Percentiles rank a stretch among this genome's conserved stretches.
Conservation (phyloP, 192 early-diverging fungal species). For the Coemansia sp. region DNA sequence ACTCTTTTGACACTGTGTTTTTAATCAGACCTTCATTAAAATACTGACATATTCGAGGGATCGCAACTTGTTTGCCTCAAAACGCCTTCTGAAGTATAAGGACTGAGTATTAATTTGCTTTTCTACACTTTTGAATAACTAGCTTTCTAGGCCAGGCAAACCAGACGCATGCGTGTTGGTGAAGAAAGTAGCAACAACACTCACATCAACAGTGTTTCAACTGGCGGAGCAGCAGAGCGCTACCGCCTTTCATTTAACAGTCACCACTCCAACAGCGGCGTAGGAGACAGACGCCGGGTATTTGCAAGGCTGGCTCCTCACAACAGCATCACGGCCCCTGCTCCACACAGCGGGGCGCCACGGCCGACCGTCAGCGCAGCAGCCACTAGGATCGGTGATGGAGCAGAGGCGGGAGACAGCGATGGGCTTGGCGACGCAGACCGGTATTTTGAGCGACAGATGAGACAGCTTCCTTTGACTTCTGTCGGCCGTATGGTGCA, state of each 20-base stretch:
- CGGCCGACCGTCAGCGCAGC: slow-evolving; percentile 1
- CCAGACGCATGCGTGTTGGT: slow-evolving; percentile 19
- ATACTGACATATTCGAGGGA: too few relatives aligned
- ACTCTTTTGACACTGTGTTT: too few relatives aligned
- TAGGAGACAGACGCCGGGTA: slow-evolving; percentile 30
- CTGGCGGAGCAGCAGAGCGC: slow-evolving; percentile 6
- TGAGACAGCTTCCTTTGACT: slow-evolving; percentile 29
- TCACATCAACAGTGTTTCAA: slow-evolving; percentile 6
- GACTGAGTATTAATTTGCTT: too few relatives aligned
- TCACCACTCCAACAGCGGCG: background rate
- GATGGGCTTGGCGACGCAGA: slow-evolving; percentile 7
- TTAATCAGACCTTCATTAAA: too few relatives aligned
- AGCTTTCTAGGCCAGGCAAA: too few relatives aligned
- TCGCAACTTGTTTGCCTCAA: too few relatives aligned
- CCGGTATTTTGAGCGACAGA: slow-evolving; percentile 22
- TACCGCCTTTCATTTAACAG: slow-evolving; percentile 33
- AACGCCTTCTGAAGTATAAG: too few relatives aligned
- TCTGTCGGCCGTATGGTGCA: slow-evolving; percentile 24
- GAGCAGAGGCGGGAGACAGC: slow-evolving; percentile 5
- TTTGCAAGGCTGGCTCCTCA: slow-evolving; percentile 43
- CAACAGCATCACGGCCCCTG: slow-evolving; percentile 4
- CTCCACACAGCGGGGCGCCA: background rate
- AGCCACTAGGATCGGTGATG: background rate
- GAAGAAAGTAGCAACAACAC: slow-evolving; percentile 10
- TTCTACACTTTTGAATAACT: too few relatives aligned